Evolutionary conservation across 23 red algal genomes (phyloP), one percentile per base, ranked within the genome.

Genomic region (Gracilaria gracilis): DNA sequence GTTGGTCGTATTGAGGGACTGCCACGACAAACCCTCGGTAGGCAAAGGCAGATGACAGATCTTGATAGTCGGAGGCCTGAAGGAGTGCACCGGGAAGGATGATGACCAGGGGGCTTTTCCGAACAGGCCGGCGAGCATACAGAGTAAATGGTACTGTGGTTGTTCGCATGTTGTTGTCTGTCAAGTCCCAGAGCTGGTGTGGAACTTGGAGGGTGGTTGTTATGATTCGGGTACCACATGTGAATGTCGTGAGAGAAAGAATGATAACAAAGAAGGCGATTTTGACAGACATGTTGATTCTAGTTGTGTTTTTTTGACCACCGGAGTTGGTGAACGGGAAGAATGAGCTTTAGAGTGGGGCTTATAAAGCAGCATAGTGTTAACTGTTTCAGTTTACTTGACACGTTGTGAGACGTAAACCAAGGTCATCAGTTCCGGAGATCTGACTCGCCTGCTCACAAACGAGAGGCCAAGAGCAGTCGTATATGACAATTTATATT

Each of bases 1-100:
- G 69, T 47, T 75, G 69, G 69, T 75, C 69, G 15, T 75, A 75
- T 21, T 75, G 37, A 17, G 69, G 69, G 39, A 75, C 23, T 2
- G 69, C 69, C 16, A 75, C 69, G 15, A 75, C 44, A 36, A 75
- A 75, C 16, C 69, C 69, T 75, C 69, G 69, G 37, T 75, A 75
- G 1, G 69, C 69, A 47, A 75, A 15, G 7, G 35, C 69, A 21
- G 35, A 47, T 75, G 69, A 75, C 35, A 75, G 69, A 46, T 1
- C 36, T 44, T 40, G 20, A 44, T 75, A 75, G 69, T 75, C 35
- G 69, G 37, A 40, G 15, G 69, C 37, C 0, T 46, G 69, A 40
- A 75, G 9, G 17, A 75, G n/a, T 23, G 16, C 69, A 44, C 69
- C 69, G 1, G 69, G 69, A 15, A 75, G 69, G 6, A 75, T 40